Base-by-base conservation (phyloP, 2,329 filamentous ascomycete species). In the Paracoccidioides lutzii region DNA sequence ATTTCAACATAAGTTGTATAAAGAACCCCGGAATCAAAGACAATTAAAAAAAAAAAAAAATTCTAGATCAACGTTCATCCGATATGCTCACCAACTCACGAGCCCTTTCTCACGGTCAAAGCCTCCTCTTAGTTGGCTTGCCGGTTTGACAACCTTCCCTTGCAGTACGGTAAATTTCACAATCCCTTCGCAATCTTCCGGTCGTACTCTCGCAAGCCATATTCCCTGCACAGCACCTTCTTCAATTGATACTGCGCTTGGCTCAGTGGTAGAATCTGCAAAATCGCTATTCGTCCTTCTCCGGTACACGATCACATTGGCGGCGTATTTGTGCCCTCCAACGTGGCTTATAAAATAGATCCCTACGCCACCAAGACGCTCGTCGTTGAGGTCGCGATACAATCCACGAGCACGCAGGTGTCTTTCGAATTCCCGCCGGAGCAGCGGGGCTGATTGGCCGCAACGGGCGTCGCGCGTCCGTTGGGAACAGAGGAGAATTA, bases 271-370 rank as follows among this genome's bases (percentile, higher is more conserved):
- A 30, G 37, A 53, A 55, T 38, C 32, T 5, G 28, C 28, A 3
- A 15, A 10, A 2, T 44, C 41, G 30, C 70, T 67, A 59, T 68
- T 71, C 22, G 22, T 22, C 6, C 77, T 76, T 15, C 80, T 78
- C 8, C 93, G 81, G 70, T 98, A 97, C 1, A 98, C 78, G 76
- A 98, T 87, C 63, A 97, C 82, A 65, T 98, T 98, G 33, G 93
- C 93, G 49, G 85, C 84, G 73, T 95, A 97, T 75, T 96, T 96
- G 76, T 98, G 93, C 0, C 93, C 93, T 33, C 93, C 93, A 2
- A 96, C 90, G 67, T 98, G 93, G 62, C 84, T 91, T 66, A 97
- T 94, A 68, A 96, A 97, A 73, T 95, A 95, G 61, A 98, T 88
- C 0, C 89, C 91, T 5, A 96, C 91, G 10, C 93, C 93, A 9